Evolutionary conservation across 2,329 filamentous ascomycete species (phyloP).

Genomic region (Aspergillus luchuensis): DNA sequence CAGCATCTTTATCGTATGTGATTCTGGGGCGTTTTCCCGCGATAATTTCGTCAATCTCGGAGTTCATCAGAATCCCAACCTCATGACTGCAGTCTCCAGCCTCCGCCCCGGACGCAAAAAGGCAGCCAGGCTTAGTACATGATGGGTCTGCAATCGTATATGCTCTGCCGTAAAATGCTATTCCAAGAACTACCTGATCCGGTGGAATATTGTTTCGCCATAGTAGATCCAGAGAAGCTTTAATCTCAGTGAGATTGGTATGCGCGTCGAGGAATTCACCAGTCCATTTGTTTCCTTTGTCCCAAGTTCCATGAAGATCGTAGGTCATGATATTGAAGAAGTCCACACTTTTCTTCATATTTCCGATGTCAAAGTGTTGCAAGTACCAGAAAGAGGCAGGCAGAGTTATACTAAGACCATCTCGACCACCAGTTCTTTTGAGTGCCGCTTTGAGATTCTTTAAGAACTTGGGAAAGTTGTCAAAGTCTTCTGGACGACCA

Average conservation of each 20-base stretch:
- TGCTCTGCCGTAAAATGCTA: conserved; percentile 31
- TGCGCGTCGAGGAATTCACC: conserved; percentile 29
- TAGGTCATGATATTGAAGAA: conserved; percentile 37
- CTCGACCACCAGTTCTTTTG: conserved; percentile 15
- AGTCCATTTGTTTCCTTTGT: conserved; percentile 17
- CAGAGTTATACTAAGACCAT: conserved; percentile 23
- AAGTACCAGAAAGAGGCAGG: conserved; percentile 37
- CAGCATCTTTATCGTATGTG: conserved; percentile 26
- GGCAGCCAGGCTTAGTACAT: conserved; percentile 33
- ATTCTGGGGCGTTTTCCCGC: conserved; percentile 12
- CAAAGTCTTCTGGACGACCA: conserved; percentile 40
- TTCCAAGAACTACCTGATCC: conserved; percentile 31
- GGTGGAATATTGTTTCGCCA: conserved; percentile 32
- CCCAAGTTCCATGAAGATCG: conserved; percentile 34
- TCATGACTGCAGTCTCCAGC: conserved; percentile 33
- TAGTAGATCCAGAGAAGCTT: conserved; percentile 28
- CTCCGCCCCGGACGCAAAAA: conserved; percentile 28
- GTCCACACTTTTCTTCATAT: conserved; percentile 19
- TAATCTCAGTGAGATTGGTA: conserved; percentile 39
- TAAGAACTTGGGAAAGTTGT: conserved; percentile 33
- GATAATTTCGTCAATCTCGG: conserved; percentile 39
- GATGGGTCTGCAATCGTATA: conserved; percentile 21
- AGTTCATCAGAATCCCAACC: conserved; percentile 32
- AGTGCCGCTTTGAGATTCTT: conserved; percentile 18
- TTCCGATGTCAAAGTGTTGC: conserved; percentile 28